These are phyloP conservation scores for Coemansia sp. DNA, from an alignment of 192 early-diverging fungal genomes.

Conservation along the genomic window DNA sequence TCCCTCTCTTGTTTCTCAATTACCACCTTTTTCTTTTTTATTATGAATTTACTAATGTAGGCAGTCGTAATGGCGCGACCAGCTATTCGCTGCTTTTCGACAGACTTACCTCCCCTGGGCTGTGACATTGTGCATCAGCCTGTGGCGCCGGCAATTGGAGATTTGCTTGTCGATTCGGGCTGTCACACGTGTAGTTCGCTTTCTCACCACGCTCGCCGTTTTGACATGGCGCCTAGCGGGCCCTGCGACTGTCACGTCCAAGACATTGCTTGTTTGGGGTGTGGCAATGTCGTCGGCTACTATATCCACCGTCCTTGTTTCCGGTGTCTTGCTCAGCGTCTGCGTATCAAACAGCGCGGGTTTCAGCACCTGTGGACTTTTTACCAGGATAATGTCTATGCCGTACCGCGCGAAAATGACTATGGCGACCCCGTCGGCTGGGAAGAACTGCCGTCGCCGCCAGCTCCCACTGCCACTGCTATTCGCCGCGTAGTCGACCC, in stretches of 20 bases:
- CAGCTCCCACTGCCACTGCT: slow-evolving; percentile 25
- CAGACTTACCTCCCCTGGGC: slow-evolving; percentile 50
- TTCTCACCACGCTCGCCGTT: slow-evolving; percentile 48
- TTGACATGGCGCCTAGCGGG: slow-evolving; percentile 48
- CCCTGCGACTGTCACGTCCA: slow-evolving; percentile 57
- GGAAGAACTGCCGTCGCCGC: slow-evolving; percentile 41
- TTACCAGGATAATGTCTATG: slow-evolving; percentile 50
- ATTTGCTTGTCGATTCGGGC: slow-evolving; percentile 35
- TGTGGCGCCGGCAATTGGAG: slow-evolving; percentile 33
- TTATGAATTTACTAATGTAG: slow-evolving; percentile 11
- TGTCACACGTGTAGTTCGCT: slow-evolving; percentile 44
- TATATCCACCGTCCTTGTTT: slow-evolving; percentile 56
- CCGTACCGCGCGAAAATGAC: slow-evolving; percentile 48
- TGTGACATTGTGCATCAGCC: slow-evolving; percentile 51
- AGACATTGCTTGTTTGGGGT: slow-evolving; percentile 54
- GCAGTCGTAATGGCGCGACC: slow-evolving; percentile 52
- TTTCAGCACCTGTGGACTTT: slow-evolving; percentile 58
- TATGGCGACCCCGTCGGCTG: slow-evolving; percentile 37
- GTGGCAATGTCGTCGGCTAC: slow-evolving; percentile 53
- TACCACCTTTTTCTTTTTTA: not conserved
- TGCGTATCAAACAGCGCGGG: slow-evolving; percentile 52
- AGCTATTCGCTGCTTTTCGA: slow-evolving; percentile 51
- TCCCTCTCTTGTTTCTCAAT: not conserved
- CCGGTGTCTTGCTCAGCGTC: slow-evolving; percentile 50
- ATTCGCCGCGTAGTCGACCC: slow-evolving; percentile 3